Evolutionary conservation across 768 basidiomycete species (phyloP).

Genomic region (Lactarius hengduanensis): DNA sequence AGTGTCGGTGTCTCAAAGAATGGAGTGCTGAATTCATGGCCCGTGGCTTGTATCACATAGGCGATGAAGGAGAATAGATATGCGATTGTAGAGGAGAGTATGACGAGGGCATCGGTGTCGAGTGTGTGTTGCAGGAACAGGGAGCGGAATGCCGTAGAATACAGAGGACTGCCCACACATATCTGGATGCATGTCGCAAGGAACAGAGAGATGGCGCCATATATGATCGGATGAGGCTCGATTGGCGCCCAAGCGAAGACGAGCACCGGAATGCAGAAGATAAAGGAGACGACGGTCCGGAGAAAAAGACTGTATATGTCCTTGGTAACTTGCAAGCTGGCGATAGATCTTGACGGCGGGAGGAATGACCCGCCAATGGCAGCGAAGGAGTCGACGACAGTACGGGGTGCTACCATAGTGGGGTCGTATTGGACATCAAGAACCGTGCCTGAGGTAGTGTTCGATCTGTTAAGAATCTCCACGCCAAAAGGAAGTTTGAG

Average conservation of each 20-base stretch:
- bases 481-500: slow-evolving; percentile 16
- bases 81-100: slow-evolving; percentile 41
- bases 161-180: slow-evolving; percentile 39
- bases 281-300: slow-evolving; percentile 36
- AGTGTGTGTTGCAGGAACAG: slow-evolving; percentile 39
- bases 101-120: slow-evolving; percentile 43
- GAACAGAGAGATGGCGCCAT: slow-evolving; percentile 39
- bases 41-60: slow-evolving; percentile 37
- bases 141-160: slow-evolving; percentile 38
- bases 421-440: slow-evolving; percentile 32
- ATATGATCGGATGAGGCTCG: slow-evolving; percentile 35
- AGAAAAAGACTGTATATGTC: slow-evolving; percentile 35
- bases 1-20: slow-evolving; percentile 48
- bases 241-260: slow-evolving; percentile 45
- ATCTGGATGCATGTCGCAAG: slow-evolving; percentile 42
- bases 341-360: slow-evolving; percentile 31
- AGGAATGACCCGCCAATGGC: slow-evolving; percentile 31
- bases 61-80: slow-evolving; percentile 44
- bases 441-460: background rate
- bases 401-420: slow-evolving; percentile 34
- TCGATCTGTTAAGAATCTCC: slow-evolving; percentile 4
- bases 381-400: slow-evolving; percentile 34
- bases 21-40: slow-evolving; percentile 34
- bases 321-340: slow-evolving; percentile 33
- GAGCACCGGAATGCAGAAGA: slow-evolving; percentile 43